These are phyloP conservation scores for Senecio squalidus DNA, from an alignment of 140 eudicot genomes.

Conservation along the genomic window DNA sequence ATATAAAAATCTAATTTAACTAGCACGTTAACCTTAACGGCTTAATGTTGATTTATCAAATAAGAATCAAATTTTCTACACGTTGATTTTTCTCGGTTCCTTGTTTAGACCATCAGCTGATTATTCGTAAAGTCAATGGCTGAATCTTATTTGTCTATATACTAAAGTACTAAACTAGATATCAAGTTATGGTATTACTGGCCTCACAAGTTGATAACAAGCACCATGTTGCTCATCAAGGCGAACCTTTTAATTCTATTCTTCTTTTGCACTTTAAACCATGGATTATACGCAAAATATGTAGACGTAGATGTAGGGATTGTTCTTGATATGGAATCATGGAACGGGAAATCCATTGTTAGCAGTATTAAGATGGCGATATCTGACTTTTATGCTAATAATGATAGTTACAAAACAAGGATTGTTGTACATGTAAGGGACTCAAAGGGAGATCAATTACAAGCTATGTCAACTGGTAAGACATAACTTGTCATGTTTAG, in stretches of 20 bases:
- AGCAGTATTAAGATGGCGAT: constrained; percentile 30
- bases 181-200: background rate
- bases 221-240: background rate
- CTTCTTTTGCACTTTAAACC: background rate
- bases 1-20: too few species aligned
- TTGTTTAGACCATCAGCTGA: too few species aligned
- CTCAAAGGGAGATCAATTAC: constrained; percentile 24
- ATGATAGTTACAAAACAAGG: constrained; percentile 24
- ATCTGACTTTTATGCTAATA: constrained; percentile 26
- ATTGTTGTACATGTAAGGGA: constrained; percentile 17
- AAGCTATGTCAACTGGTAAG: constrained; percentile 24
- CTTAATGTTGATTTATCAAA: too few species aligned
- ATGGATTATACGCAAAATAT: background rate
- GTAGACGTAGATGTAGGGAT: constrained; percentile 22
- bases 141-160: too few species aligned
- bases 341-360: constrained; percentile 19
- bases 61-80: too few species aligned
- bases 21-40: too few species aligned
- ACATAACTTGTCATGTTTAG: too few species aligned
- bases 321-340: constrained; percentile 32
- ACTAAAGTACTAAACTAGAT: background rate
- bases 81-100: too few species aligned
- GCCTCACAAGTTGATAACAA: background rate
- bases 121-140: too few species aligned
- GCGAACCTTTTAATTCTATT: background rate